phyloP scores from a whole-genome alignment of 805 yeast species.

The Nakazawaea ishiwadae region DNA sequence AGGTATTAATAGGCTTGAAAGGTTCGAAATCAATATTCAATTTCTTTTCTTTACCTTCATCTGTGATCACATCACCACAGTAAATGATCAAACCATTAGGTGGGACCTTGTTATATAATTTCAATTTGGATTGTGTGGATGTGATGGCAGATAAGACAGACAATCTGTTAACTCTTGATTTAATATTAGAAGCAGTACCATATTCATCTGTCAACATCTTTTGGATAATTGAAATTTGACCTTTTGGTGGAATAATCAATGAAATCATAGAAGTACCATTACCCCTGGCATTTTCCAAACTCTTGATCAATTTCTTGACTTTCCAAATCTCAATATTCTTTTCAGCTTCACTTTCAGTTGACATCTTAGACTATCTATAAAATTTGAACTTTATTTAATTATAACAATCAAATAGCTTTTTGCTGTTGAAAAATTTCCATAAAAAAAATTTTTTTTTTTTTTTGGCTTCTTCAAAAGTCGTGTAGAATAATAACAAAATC shows the following conservation, averaged over 20 bases:
- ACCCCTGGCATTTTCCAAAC: constrained; percentile 89
- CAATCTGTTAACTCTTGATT: constrained; percentile 94
- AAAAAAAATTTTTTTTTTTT: too few relatives aligned
- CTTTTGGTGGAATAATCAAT: constrained; percentile 90
- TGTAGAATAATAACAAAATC: background rate
- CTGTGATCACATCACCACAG: constrained; percentile 98
- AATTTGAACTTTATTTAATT: too few relatives aligned
- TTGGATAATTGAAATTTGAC: constrained; percentile 82
- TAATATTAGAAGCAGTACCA: constrained; percentile 98
- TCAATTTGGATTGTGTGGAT: constrained; percentile 94
- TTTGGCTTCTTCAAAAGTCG: background rate
- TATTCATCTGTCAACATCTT: constrained; percentile 96
- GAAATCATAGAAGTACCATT: constrained; percentile 99
- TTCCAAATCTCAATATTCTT: constrained; percentile 99
- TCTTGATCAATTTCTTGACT: constrained; percentile 89
- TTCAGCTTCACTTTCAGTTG: constrained; percentile 71
- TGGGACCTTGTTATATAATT: constrained; percentile 85
- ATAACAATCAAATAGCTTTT: background rate
- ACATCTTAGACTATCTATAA: background rate
- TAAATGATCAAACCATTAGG: constrained; percentile 92
- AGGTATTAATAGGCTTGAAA: constrained; percentile 98
- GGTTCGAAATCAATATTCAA: constrained; percentile 98
- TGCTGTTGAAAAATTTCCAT: background rate
- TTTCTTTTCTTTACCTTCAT: constrained; percentile 96
- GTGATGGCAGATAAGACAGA: constrained; percentile 96